These are phyloP conservation scores for Pulveroboletus ravenelii DNA, from an alignment of 768 basidiomycete genomes.

Conservation along the genomic window DNA sequence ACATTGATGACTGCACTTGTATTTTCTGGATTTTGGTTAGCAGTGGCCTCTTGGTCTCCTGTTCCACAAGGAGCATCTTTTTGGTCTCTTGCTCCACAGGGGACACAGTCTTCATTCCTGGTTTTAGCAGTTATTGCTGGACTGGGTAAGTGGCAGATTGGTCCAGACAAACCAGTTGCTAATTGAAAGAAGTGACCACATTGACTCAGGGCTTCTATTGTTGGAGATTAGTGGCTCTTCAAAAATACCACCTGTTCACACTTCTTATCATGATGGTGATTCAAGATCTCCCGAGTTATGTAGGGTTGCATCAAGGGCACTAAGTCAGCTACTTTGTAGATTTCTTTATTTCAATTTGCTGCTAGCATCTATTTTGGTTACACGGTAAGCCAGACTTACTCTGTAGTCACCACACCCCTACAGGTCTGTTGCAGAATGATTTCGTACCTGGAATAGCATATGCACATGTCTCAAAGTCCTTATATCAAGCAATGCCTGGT, in stretches of 20 bases:
- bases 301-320: background rate
- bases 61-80: too few species aligned
- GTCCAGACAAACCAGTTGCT: background rate
- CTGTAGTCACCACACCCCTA: background rate
- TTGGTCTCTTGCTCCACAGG: too few species aligned
- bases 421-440: background rate
- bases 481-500: too few species aligned
- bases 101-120: background rate
- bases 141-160: constrained; percentile 11
- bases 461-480: too few species aligned
- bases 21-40: constrained; percentile 13
- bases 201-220: constrained; percentile 20
- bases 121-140: constrained; percentile 5
- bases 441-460: too few species aligned
- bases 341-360: constrained; percentile 20
- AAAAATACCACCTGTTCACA: background rate
- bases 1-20: constrained; percentile 6
- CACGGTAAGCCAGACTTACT: background rate
- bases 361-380: constrained; percentile 9
- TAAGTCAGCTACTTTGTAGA: constrained; percentile 1
- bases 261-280: constrained; percentile 17
- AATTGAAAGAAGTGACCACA: constrained; percentile 7
- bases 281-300: background rate
- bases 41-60: too few species aligned
- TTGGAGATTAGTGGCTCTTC: constrained; percentile 18